Percentiles rank a stretch among this genome's conserved stretches.
Evolutionary conservation across 2,329 filamentous ascomycete genomes (phyloP).

Genomic region (Nothophaeocryptopus gaeumannii): DNA sequence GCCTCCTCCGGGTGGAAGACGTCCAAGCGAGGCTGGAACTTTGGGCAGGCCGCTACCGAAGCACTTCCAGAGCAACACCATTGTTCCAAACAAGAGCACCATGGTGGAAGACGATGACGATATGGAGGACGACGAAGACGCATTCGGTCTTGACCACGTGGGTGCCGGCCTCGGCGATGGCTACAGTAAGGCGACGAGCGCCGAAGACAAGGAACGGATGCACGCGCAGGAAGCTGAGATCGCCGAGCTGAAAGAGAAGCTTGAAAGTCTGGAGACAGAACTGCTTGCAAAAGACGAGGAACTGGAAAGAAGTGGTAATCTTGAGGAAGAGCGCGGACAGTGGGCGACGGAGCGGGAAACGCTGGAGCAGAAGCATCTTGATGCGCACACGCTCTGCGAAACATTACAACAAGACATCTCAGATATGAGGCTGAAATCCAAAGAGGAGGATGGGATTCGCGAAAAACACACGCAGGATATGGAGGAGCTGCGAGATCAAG

Average conservation of each 20-base stretch:
- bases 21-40: constrained; percentile 37
- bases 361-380: constrained; percentile 47
- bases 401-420: constrained; percentile 77
- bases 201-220: constrained; percentile 64
- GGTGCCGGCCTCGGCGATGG: constrained; percentile 18
- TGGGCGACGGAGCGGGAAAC: constrained; percentile 59
- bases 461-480: constrained; percentile 26
- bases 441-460: constrained; percentile 25
- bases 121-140: constrained; percentile 45
- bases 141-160: constrained; percentile 28
- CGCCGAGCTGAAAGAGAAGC: constrained; percentile 68
- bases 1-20: constrained; percentile 42
- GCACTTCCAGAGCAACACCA: constrained; percentile 91
- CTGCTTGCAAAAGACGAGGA: constrained; percentile 67
- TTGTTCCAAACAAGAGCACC: constrained; percentile 95
- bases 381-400: constrained; percentile 67
- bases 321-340: constrained; percentile 24
- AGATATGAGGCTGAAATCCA: constrained; percentile 54
- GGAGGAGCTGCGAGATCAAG: constrained; percentile 20
- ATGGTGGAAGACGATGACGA: constrained; percentile 92
- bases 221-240: constrained; percentile 80
- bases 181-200: constrained; percentile 33
- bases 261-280: constrained; percentile 67
- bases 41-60: constrained; percentile 75
- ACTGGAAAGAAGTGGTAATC: constrained; percentile 11